Evolutionary conservation across 805 yeast genomes (phyloP), one percentile per base, ranked within the genome.

Genomic region (Ogataea methanolica): DNA sequence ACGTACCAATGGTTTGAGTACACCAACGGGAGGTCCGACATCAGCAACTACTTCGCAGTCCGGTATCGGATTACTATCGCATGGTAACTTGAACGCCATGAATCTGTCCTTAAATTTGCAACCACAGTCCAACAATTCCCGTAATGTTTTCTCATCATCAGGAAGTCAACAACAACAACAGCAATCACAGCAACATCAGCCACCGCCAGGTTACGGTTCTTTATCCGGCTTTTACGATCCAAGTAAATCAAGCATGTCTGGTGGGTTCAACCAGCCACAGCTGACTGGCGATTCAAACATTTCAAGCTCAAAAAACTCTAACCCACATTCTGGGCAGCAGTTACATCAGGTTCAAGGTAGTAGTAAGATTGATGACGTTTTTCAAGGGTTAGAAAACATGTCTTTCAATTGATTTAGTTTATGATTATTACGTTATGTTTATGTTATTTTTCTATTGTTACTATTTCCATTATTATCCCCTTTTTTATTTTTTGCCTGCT

Each of bases 281-380:
- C 39, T 60, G 33, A 59, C 66, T 4, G 68, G 67, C 14, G 63
- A 62, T 4, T 59, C 62, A 1, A 56, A 42, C 12, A 49, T 54
- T 29, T 46, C 60, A 1, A 66, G 61, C 11, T 6, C 31, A 26
- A 26, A 11, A 26, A 3, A 26, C 31, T 8, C 9, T 11, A 26
- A 26, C 31, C 31, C 31, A 26, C 31, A 26, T 26, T 26, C 31
- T 26, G 31, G 31, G 31, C 31, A 26, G 9, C 31, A 26, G 31
- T 26, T 26, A 26, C 31, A 26, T 26, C 31, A 26, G 31, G 12
- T 26, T 6, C 31, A 26, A 26, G 31, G 31, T 26, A 26, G 31
- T 6, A 26, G 31, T 26, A 26, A 26, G 31, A 26, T 26, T 6
- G 31, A 26, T 26, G 31, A 26, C 11, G 31, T 26, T 26, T 26